A percentile compares a stretch with the other conserved stretches of the same genome.
Conservation (phyloP, 2,329 filamentous ascomycete genomes). For the Colletotrichum scovillei region DNA sequence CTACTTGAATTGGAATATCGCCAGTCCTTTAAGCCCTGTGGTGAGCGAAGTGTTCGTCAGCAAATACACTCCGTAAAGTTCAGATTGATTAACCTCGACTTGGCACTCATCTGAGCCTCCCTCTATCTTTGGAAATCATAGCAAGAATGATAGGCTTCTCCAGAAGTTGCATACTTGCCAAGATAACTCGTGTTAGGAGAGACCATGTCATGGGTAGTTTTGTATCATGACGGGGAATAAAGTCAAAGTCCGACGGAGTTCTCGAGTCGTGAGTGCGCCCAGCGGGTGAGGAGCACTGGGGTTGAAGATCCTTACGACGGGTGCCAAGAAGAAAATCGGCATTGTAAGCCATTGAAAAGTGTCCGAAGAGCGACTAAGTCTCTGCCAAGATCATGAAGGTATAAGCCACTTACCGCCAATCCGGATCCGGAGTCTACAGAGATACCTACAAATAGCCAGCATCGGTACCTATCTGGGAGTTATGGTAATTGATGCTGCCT, state of each 20-base stretch:
- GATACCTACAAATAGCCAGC: too few relatives aligned
- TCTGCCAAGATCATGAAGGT: too few relatives aligned
- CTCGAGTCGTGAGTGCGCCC: background rate
- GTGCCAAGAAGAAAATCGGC: too few relatives aligned
- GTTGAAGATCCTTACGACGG: too few relatives aligned
- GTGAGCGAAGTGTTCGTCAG: too few relatives aligned
- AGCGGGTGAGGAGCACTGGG: background rate
- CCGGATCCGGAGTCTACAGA: too few relatives aligned
- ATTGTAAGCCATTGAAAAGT: too few relatives aligned
- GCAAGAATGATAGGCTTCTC: background rate
- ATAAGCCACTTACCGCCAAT: too few relatives aligned
- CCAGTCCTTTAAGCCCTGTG: background rate
- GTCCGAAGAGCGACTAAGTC: too few relatives aligned
- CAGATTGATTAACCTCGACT: background rate
- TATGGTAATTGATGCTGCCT: too few relatives aligned
- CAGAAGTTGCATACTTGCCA: background rate
- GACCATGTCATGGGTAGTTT: background rate
- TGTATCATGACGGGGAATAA: background rate
- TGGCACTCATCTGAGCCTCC: background rate
- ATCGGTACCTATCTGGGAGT: too few relatives aligned
- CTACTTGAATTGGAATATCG: too few relatives aligned
- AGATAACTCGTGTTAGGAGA: background rate
- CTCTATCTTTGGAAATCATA: background rate
- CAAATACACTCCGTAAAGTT: background rate
- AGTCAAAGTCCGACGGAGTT: background rate